phyloP scores from a whole-genome alignment of 2,329 filamentous ascomycete genomes.

The Neoscytalidium dimidiatum region DNA sequence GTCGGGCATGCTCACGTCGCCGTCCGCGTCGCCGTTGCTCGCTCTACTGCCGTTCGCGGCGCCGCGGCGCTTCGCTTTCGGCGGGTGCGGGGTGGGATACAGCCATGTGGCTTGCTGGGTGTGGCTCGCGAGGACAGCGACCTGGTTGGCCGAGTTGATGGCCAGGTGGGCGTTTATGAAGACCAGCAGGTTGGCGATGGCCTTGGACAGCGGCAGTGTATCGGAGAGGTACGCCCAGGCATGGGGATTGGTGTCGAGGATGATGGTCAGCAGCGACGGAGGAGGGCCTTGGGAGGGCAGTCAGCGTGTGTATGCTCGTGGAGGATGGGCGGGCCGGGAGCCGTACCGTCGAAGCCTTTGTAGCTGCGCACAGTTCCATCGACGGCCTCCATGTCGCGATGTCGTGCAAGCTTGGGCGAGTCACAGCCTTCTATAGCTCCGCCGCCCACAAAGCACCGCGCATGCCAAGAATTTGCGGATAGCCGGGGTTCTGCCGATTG shows the following conservation, averaged over 20 bases:
- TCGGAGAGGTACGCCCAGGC: constrained; percentile 81
- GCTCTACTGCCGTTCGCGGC: constrained; percentile 10
- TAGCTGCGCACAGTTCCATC: constrained; percentile 57
- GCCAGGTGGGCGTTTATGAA: constrained; percentile 97
- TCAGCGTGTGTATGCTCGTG: background rate
- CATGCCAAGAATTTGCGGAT: background rate
- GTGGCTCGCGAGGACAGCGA: constrained; percentile 89
- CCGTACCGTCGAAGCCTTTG: constrained; percentile 37
- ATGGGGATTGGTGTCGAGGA: constrained; percentile 95
- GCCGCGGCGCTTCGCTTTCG: background rate
- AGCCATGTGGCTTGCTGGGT: constrained; percentile 85
- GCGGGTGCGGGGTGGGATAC: constrained; percentile 63
- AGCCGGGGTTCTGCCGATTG: no score
- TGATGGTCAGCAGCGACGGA: constrained; percentile 83
- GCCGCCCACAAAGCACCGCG: background rate
- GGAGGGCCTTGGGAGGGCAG: constrained; percentile 48
- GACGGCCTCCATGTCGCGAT: constrained; percentile 61
- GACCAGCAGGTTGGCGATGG: constrained; percentile 86
- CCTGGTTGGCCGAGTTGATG: constrained; percentile 89
- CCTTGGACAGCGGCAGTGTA: constrained; percentile 77
- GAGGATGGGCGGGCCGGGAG: constrained; percentile 17
- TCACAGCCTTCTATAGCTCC: background rate
- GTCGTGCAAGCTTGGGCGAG: constrained; percentile 5
- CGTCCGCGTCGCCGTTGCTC: background rate
- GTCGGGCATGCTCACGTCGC: constrained; percentile 21